Evolutionary conservation across 306 rosid genomes (phyloP), one percentile per base, ranked within the genome.

Genomic region (Cucurbita moschata): DNA sequence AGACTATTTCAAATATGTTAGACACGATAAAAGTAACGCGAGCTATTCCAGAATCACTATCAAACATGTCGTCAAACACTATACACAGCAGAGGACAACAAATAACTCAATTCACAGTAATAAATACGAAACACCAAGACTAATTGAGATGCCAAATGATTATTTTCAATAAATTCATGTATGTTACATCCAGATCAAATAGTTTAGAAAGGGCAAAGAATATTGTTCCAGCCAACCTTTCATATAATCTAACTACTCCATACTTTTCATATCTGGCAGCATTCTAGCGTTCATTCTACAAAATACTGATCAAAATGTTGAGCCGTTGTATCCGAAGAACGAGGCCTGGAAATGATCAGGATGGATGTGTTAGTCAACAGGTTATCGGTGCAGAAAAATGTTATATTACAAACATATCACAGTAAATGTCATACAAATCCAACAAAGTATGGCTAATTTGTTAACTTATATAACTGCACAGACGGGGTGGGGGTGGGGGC

Each of bases 311-410:
- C 86, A 90, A 75, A 94, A 94, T 39, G 97, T 94, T 50, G 96
- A 90, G 77, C 97, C 97, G 42, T 94, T 90, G 85, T 83, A 94
- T 80, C 98, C 96, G 46, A 88, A 75, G 85, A 81, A 87, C 8
- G 97, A 81, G 78, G 90, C 83, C 98, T 94, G 96, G 69, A 74
- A 43, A 85, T 63, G 37, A 62, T 50, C 10, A 51, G 35, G 56
- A 10, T 81, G 49, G 19, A 52, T 30, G 21, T 12, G 58, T 73
- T 16, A 72, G 77, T 5, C 75, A 47, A 52, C 42, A 57, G 75
- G 50, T 42, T 67, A 82, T 50, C 3, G 6, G 6, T 8, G 5
- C 44, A 5, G 6, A 67, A 16, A 64, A 47, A 5, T 8, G 37
- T 50, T 4, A 0, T 2, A 38, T 11, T 19, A n/a, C 44, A 59